These are phyloP conservation scores for Trametes villosa DNA, from an alignment of 768 basidiomycete species.

Conservation along the genomic window DNA sequence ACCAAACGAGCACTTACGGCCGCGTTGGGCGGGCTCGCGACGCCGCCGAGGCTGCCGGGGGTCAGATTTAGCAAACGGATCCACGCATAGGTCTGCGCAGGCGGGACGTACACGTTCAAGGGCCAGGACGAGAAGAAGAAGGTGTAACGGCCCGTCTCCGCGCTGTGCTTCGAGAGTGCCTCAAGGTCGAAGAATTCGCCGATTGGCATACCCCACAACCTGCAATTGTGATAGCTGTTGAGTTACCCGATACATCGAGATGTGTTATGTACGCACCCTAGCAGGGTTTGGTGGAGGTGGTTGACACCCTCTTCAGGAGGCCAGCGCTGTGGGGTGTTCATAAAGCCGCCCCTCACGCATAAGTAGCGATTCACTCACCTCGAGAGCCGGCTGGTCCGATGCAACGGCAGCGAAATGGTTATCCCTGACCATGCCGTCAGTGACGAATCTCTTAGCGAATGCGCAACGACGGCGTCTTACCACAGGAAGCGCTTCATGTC, in stretches of 20 bases:
- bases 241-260: background rate
- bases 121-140: constrained; percentile 82
- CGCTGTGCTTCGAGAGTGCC: constrained; percentile 57
- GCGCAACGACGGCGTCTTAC: constrained; percentile 35
- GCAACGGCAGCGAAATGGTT: constrained; percentile 75
- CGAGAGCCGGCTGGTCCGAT: constrained; percentile 68
- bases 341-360: background rate
- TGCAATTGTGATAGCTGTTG: constrained; percentile 26
- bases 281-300: constrained; percentile 45
- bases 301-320: constrained; percentile 48
- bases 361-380: constrained; percentile 41
- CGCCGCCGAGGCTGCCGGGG: constrained; percentile 61
- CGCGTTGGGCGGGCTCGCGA: constrained; percentile 73
- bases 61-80: background rate
- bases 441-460: background rate
- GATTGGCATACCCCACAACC: constrained; percentile 76
- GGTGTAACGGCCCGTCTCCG: constrained; percentile 61
- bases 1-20: constrained; percentile 48
- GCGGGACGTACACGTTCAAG: constrained; percentile 59
- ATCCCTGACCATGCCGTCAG: constrained; percentile 48
- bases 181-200: constrained; percentile 53
- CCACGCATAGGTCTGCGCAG: background rate
- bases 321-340: constrained; percentile 49
- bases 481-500: constrained; percentile 80
- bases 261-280: constrained; percentile 45